Evolutionary conservation across 352 stramenopile species (phyloP).

Genomic region (Thraustochytrium sp.): DNA sequence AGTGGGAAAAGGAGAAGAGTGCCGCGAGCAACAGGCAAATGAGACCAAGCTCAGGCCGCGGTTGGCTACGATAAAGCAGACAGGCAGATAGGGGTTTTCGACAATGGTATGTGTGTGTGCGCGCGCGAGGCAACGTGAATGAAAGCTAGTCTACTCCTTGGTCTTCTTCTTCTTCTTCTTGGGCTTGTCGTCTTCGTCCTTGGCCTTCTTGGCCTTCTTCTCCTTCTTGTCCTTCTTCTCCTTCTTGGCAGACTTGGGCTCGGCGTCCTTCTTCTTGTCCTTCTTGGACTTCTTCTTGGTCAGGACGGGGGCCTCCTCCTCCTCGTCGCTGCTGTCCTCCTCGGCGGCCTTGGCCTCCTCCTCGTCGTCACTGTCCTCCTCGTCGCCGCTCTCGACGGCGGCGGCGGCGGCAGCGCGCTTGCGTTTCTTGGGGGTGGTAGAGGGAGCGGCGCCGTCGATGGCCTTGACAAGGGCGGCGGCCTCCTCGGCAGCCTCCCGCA

Average conservation of each 20-base stretch:
- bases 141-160: neutral
- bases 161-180: conserved; percentile 45
- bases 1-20: no score
- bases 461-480: conserved; percentile 58
- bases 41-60: no score
- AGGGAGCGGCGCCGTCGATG: conserved; percentile 57
- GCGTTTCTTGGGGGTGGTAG: conserved; percentile 39
- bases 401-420: conserved; percentile 55
- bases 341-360: conserved; percentile 39
- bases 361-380: conserved; percentile 49
- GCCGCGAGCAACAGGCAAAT: no score
- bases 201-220: conserved; percentile 58
- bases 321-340: conserved; percentile 52
- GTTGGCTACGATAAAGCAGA: no score
- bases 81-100: no score
- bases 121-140: no score
- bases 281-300: conserved; percentile 70
- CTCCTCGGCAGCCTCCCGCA: conserved; percentile 87
- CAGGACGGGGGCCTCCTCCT: conserved; percentile 71
- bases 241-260: conserved; percentile 54
- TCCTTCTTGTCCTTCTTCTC: conserved; percentile 60
- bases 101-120: no score
- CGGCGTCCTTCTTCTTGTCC: neutral
- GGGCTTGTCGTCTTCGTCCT: conserved; percentile 54
- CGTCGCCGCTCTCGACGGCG: no score